A percentile compares a stretch with the other conserved stretches of the same genome.
Conservation (phyloP, 768 basidiomycete species). For the Tremella fuciformis region DNA sequence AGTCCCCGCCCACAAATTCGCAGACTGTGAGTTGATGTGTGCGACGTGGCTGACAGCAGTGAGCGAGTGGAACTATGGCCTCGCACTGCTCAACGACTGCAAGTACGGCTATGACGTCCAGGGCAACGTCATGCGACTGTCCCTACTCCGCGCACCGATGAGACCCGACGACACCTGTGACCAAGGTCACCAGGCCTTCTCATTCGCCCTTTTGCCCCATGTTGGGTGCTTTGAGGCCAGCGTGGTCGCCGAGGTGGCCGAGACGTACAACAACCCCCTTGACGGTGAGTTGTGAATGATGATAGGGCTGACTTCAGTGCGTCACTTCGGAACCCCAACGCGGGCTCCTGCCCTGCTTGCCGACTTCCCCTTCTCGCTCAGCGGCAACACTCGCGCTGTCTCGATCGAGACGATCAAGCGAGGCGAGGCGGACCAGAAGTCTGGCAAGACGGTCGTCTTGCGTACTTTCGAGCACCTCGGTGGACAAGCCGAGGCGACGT, state of each 20-base stretch:
- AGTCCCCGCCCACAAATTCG: constrained; percentile 84
- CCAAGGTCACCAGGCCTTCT: constrained; percentile 64
- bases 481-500: constrained; percentile 67
- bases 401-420: constrained; percentile 91
- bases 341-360: too few relatives aligned
- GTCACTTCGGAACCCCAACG: too few relatives aligned
- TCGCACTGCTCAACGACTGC: constrained; percentile 87
- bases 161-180: constrained; percentile 54
- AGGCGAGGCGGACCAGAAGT: constrained; percentile 67
- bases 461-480: constrained; percentile 87
- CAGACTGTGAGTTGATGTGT: constrained; percentile 23
- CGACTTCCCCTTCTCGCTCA: background rate
- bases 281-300: constrained; percentile 1
- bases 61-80: constrained; percentile 81
- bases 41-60: constrained; percentile 1
- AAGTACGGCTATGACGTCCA: constrained; percentile 84
- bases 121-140: constrained; percentile 78
- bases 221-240: constrained; percentile 27
- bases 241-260: constrained; percentile 46
- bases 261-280: constrained; percentile 12
- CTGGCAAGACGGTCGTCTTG: constrained; percentile 63
- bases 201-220: constrained; percentile 86
- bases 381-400: constrained; percentile 60
- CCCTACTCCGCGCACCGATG: constrained; percentile 80
- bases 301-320: too few relatives aligned